Conservation (phyloP, 2,329 filamentous ascomycete species). For the Ophiostoma tasmaniense region DNA sequence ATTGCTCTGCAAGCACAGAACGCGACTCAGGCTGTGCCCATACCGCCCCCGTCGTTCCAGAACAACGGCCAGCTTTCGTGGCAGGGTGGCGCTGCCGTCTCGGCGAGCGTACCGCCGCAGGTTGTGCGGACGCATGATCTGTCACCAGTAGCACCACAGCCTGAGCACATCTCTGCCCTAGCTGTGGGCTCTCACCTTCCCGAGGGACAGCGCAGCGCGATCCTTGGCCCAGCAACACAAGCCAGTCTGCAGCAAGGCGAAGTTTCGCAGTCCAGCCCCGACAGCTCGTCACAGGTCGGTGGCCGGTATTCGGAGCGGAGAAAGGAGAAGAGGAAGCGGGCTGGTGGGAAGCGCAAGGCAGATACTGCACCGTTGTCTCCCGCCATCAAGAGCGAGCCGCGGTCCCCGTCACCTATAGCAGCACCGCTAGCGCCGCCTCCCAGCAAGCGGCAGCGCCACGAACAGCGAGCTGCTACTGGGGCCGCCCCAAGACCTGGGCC, state of each 20-base stretch:
- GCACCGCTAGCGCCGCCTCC: constrained; percentile 46
- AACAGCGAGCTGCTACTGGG: constrained; percentile 29
- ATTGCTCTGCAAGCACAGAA: not conserved
- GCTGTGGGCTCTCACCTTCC: constrained; percentile 25
- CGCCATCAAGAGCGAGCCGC: constrained; percentile 57
- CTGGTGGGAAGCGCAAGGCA: constrained; percentile 44
- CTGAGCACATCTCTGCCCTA: constrained; percentile 58
- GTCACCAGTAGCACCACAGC: constrained; percentile 65
- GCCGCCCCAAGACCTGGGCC: not conserved
- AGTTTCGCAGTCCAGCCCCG: constrained; percentile 45
- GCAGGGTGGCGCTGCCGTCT: not conserved
- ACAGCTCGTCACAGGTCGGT: constrained; percentile 48
- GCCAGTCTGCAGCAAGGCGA: constrained; percentile 49
- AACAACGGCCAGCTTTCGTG: not conserved
- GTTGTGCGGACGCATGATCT: constrained; percentile 65
- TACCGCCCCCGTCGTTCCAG: not conserved
- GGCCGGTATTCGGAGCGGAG: constrained; percentile 23
- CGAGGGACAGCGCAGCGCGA: constrained; percentile 11
- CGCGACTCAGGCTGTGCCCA: not conserved
- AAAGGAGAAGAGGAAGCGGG: constrained; percentile 43
- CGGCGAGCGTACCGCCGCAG: not conserved
- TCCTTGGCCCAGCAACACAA: constrained; percentile 42
- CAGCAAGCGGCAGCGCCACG: constrained; percentile 47
- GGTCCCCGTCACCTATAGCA: constrained; percentile 51
- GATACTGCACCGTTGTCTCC: constrained; percentile 43